Base-by-base conservation (phyloP, 768 basidiomycete species). In the Russula vinacea region DNA sequence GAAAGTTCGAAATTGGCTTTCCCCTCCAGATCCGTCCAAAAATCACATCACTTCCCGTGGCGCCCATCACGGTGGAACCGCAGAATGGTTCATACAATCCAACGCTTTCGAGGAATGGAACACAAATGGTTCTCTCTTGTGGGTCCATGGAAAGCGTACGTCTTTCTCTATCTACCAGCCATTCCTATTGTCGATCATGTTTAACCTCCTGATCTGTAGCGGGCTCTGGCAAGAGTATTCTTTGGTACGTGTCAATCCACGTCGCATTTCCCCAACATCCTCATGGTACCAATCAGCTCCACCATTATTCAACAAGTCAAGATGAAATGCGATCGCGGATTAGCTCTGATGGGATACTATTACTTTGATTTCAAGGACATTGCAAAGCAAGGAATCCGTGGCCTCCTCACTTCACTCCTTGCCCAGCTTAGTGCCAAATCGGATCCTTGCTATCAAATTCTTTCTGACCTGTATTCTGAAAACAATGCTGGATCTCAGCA, bases 191-290 rank as follows among this genome's bases (percentile, higher is more conserved):
- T 10, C 29, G 7, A 58, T 44, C 26, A 22, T 7, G 11, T 11
- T 22, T 3, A 0, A 1, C 16, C 3, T 8, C 29, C 10, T 13
- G 17, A 24, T 45, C 11, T 29, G 14, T 33, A 58, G 62, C 39
- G n/a, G 61, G 61, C 1, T 49, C 60, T 22, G 60, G 60, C 19
- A 62, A 62, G n/a, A 62, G 62, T 26, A 32, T 62, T 7, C 39
- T 63, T 19, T 40, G 35, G 56, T 58, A 13, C 4, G 62, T 58
- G 13, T 26, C 11, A 13, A 13, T 16, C 6, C 3, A 17, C 16
- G 6, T 49, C 4, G 5, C 35, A 9, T 9, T 8, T 29, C 7
- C 14, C n/a, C 2, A 10, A 14, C 6, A 14, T 13, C 2, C 32
- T 52, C n/a, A 51, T 14, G 3, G 40, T 0, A 7, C 13, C 5